These are phyloP conservation scores for Fibroporia radiculosa DNA, from an alignment of 768 basidiomycete genomes.

Conservation along the genomic window DNA sequence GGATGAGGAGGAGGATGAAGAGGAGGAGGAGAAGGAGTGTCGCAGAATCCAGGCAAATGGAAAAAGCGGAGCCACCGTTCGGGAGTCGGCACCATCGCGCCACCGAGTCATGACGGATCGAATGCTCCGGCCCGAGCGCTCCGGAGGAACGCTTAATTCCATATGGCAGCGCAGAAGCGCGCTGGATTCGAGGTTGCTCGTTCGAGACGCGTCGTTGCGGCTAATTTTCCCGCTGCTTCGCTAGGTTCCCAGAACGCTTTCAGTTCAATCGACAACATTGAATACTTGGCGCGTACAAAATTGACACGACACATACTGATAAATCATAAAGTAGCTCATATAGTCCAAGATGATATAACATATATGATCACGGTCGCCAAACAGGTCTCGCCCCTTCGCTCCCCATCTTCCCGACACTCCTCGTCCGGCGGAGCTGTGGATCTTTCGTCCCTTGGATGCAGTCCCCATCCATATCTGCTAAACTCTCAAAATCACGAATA, in stretches of 20 bases:
- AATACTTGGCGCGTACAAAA: too few relatives aligned
- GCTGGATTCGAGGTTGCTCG: not conserved
- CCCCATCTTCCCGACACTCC: not conserved
- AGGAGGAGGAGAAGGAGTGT: not conserved
- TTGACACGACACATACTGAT: not conserved
- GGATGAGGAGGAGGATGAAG: not conserved
- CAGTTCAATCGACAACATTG: too few relatives aligned
- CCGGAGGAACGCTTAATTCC: not conserved
- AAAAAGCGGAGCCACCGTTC: not conserved
- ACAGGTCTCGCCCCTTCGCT: not conserved
- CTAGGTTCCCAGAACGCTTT: not conserved
- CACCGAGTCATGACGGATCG: not conserved
- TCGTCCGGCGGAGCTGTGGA: not conserved
- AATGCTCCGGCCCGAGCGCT: not conserved
- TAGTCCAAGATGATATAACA: not conserved
- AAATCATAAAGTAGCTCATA: not conserved
- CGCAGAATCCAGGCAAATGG: not conserved
- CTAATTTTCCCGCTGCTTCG: not conserved
- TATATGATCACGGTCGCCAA: not conserved
- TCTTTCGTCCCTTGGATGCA: not conserved
- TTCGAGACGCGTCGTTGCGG: not conserved
- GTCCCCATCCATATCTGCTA: constrained; percentile 27
- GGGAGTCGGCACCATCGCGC: not conserved
- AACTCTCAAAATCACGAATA: constrained; percentile 51
- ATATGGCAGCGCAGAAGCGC: not conserved